Percentiles rank a stretch among this genome's conserved stretches.
phyloP scores from a whole-genome alignment of 495 filamentous ascomycete genomes.

The Neurospora pannonica region DNA sequence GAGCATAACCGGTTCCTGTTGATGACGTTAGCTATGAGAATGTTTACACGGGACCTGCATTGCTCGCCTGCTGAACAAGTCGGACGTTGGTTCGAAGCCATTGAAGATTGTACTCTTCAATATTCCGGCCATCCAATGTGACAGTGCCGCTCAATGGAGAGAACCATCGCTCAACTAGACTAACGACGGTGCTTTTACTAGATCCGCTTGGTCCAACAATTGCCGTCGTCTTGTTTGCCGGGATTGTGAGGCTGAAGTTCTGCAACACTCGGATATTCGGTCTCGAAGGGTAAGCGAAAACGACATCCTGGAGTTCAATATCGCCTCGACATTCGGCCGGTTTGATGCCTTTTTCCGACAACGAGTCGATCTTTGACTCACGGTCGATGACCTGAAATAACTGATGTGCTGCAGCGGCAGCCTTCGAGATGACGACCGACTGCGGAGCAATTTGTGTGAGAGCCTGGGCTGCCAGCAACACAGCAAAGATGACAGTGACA shows the following conservation, averaged over 20 bases:
- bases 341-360: slow-evolving; percentile 28
- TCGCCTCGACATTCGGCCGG: slow-evolving; percentile 30
- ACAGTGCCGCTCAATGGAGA: slow-evolving; percentile 47
- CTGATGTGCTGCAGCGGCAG: slow-evolving; percentile 38
- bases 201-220: slow-evolving; percentile 73
- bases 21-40: neutral
- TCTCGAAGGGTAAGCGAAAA: slow-evolving; percentile 56
- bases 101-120: slow-evolving; percentile 45
- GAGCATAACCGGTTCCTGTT: slow-evolving; percentile 57
- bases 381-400: slow-evolving; percentile 46
- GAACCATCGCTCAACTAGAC: slow-evolving; percentile 84
- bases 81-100: slow-evolving; percentile 59
- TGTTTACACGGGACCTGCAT: neutral
- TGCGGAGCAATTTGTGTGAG: slow-evolving; percentile 40
- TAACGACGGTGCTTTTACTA: slow-evolving; percentile 81
- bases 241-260: slow-evolving; percentile 43
- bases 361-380: slow-evolving; percentile 26
- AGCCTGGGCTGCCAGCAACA: slow-evolving; percentile 13
- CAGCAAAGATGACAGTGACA: slow-evolving; percentile 29
- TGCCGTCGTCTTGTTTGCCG: slow-evolving; percentile 72
- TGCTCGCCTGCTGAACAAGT: slow-evolving; percentile 47
- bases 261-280: slow-evolving; percentile 49
- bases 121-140: slow-evolving; percentile 41
- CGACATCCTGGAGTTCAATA: slow-evolving; percentile 46
- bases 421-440: slow-evolving; percentile 35